A percentile compares a stretch with the other conserved stretches of the same genome.
These are phyloP conservation scores for Drechslerella dactyloides DNA, from an alignment of 2,329 filamentous ascomycete genomes.

Conservation along the genomic window DNA sequence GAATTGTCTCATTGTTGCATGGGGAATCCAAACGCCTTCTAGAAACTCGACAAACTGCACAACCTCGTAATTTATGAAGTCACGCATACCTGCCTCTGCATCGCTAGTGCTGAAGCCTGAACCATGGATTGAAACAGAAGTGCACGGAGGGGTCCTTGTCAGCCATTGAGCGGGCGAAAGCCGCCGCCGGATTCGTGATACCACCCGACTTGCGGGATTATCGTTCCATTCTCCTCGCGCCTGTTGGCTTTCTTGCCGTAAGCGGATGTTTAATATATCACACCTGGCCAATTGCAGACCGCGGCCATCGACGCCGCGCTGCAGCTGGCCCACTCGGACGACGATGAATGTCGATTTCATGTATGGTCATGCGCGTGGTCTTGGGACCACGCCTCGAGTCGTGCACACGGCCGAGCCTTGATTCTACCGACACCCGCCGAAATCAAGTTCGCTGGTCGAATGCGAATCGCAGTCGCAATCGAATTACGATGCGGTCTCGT, in stretches of 20 bases:
- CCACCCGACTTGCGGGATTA: background rate
- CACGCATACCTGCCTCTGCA: background rate
- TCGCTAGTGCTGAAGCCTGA: background rate
- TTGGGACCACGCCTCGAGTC: constrained; percentile 12
- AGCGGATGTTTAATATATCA: constrained; percentile 28
- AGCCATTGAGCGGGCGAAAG: too few relatives aligned
- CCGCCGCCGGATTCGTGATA: background rate
- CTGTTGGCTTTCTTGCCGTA: constrained; percentile 16
- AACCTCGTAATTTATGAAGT: background rate
- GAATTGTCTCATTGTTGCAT: constrained; percentile 47
- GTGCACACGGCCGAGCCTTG: background rate
- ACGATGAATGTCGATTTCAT: constrained; percentile 37
- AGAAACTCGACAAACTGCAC: constrained; percentile 1
- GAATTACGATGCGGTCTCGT: background rate
- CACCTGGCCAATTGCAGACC: constrained; percentile 28
- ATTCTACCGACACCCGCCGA: background rate
- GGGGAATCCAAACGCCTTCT: constrained; percentile 5
- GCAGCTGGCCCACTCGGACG: constrained; percentile 13
- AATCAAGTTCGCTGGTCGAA: background rate
- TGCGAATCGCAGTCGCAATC: background rate
- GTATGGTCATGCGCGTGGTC: constrained; percentile 35
- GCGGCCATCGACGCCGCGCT: constrained; percentile 5
- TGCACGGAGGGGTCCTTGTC: background rate
- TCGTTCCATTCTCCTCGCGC: background rate
- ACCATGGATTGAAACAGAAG: background rate